Conservation (phyloP, 768 basidiomycete species). For the Lactarius trivialis region DNA sequence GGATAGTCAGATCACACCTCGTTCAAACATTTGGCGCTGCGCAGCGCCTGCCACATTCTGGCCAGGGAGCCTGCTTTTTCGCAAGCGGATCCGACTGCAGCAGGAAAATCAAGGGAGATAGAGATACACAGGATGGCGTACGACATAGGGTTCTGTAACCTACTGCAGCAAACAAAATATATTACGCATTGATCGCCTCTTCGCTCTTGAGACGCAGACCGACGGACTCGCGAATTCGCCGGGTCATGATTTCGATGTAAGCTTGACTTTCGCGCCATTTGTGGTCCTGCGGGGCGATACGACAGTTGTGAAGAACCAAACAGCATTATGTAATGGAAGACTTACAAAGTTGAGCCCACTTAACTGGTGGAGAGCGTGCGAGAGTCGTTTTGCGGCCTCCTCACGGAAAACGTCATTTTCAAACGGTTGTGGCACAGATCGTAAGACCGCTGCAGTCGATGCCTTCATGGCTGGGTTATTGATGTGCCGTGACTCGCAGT, state of each 20-base stretch:
- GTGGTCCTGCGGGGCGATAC: constrained; percentile 30
- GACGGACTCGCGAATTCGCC: constrained; percentile 58
- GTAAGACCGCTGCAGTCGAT: constrained; percentile 42
- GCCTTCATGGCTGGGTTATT: constrained; percentile 38
- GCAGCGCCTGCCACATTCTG: background rate
- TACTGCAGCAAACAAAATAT: background rate
- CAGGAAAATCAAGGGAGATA: background rate
- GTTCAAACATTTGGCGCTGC: background rate
- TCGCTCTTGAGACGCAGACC: constrained; percentile 42
- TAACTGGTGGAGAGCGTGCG: constrained; percentile 49
- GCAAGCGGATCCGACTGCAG: background rate
- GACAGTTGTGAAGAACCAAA: constrained; percentile 18
- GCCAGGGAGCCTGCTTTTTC: background rate
- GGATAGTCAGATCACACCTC: background rate
- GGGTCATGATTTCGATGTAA: constrained; percentile 72
- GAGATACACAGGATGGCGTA: background rate
- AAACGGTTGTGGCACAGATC: constrained; percentile 45
- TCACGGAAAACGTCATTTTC: constrained; percentile 53
- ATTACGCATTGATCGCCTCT: constrained; percentile 14
- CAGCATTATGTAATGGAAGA: constrained; percentile 16
- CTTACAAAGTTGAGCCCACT: constrained; percentile 46
- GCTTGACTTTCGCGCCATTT: constrained; percentile 59
- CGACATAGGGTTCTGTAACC: background rate
- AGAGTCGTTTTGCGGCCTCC: constrained; percentile 51
- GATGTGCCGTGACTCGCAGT: constrained; percentile 38